phyloP scores from a whole-genome alignment of 805 yeast species.

The Wickerhamomyces hampshirensis region DNA sequence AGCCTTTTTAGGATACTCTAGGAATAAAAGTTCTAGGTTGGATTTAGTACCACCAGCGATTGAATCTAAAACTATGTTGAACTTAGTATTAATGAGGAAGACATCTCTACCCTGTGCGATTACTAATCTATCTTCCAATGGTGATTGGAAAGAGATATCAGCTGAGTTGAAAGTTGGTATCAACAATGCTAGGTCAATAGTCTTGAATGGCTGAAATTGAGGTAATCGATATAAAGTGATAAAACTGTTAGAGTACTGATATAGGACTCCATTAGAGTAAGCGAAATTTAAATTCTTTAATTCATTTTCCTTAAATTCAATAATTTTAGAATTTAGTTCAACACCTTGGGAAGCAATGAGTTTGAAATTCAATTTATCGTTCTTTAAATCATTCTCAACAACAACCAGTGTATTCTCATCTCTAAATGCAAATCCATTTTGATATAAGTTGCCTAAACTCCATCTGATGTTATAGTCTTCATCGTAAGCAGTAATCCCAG shows the following conservation, averaged over 20 bases:
- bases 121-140: constrained; percentile 24
- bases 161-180: constrained; percentile 4
- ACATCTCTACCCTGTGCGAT: constrained; percentile 22
- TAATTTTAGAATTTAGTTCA: constrained; percentile 23
- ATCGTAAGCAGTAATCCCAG: constrained; percentile 6
- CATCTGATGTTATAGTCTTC: constrained; percentile 9
- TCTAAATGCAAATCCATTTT: constrained; percentile 10
- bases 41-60: constrained; percentile 15
- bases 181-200: too few relatives aligned
- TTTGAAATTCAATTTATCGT: constrained; percentile 18
- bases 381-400: constrained; percentile 13
- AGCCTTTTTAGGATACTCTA: constrained; percentile 7
- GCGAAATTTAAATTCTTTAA: constrained; percentile 11
- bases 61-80: constrained; percentile 21
- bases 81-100: constrained; percentile 34
- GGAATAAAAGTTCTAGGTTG: constrained; percentile 11
- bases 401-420: constrained; percentile 15
- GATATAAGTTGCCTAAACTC: constrained; percentile 14
- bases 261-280: constrained; percentile 18
- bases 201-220: constrained; percentile 18
- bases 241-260: constrained; percentile 14
- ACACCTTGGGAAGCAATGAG: constrained; percentile 14
- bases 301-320: constrained; percentile 12
- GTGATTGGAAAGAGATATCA: constrained; percentile 18
- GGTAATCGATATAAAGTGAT: constrained; percentile 20